Base-by-base conservation (phyloP, 2,329 filamentous ascomycete genomes). In the Exophiala mesophila region DNA sequence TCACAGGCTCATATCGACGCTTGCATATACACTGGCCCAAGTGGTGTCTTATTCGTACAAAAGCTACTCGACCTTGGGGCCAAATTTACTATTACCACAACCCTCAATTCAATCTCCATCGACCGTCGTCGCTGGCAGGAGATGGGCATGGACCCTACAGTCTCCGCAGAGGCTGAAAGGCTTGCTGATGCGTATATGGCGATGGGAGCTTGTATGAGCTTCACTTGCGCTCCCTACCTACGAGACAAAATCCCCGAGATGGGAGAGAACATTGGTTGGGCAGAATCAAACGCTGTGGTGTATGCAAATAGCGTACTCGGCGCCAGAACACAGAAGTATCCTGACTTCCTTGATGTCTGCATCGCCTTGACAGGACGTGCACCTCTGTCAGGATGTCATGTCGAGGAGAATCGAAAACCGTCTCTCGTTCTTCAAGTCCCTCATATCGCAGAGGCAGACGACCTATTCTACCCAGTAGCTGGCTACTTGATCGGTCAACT, bases 291-390 rank as follows among this genome's bases (percentile, higher is more conserved):
- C 44, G 69, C 67, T 0, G 69, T 71, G 0, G 63, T 70, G 0
- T 71, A 60, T 42, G 66, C 68, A 1, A 72, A 72, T 30, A 71
- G 67, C 40, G 64, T 71, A 0, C 58, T 72, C 0, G 68, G 67
- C 0, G 67, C 69, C 0, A 58, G 59, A 15, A 71, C 69, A 1
- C 60, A 63, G 41, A 72, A 72, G 42, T 71, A 69, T 41, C 69
- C 69, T 0, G 68, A 71, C 37, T 67, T 65, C 24, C 57, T 72
- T 2, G 69, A 72, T 21, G 58, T 70, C 4, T 63, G 57, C 29
- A 67, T 70, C 24, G 68, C 67, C 0, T 40, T 72, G 33, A 71
- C 68, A 0, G 69, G 69, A 1, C 56, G 48, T 5, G 60, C 60
- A 0, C 62, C 63, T 0, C 28, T 47, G 12, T 58, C 56, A 1